Conservation (phyloP, 2,329 filamentous ascomycete species). For the Trichoderma atroviride region DNA sequence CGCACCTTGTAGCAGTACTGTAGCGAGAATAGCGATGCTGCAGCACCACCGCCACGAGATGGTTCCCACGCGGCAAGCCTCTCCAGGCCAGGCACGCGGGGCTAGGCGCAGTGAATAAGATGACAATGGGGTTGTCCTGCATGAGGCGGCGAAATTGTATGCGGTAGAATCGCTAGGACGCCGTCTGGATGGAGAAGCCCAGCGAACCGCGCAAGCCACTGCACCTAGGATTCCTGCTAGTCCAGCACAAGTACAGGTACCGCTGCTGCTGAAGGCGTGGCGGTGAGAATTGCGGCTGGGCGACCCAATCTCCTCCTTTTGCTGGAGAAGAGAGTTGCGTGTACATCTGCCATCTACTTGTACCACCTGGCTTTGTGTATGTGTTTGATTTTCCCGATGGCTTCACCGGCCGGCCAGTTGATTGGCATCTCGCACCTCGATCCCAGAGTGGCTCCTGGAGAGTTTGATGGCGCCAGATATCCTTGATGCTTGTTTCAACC, state of each 20-base stretch:
- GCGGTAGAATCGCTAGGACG: constrained; percentile 6
- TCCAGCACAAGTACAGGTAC: not conserved
- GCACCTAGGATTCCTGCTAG: not conserved
- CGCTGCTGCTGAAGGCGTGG: not conserved
- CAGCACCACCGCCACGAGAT: not conserved
- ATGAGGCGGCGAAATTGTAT: constrained; percentile 20
- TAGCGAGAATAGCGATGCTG: not conserved
- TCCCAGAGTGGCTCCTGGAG: not conserved
- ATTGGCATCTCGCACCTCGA: too few relatives aligned
- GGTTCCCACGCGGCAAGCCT: not conserved
- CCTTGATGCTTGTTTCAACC: not conserved
- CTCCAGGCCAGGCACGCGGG: not conserved
- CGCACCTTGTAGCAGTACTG: not conserved
- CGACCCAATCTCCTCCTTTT: not conserved
- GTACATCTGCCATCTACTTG: not conserved
- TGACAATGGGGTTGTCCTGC: constrained; percentile 22
- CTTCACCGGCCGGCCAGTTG: not conserved
- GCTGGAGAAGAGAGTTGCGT: not conserved
- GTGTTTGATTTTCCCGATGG: not conserved
- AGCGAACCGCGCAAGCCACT: constrained; percentile 8
- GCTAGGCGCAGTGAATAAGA: constrained; percentile 15
- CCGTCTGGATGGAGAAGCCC: constrained; percentile 1
- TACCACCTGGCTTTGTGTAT: not conserved
- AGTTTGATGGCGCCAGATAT: not conserved
- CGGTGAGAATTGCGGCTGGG: constrained; percentile 18